Evolutionary conservation across 305 asterid species (phyloP).

Genomic region (Fraxinus xanthoxyloides): DNA sequence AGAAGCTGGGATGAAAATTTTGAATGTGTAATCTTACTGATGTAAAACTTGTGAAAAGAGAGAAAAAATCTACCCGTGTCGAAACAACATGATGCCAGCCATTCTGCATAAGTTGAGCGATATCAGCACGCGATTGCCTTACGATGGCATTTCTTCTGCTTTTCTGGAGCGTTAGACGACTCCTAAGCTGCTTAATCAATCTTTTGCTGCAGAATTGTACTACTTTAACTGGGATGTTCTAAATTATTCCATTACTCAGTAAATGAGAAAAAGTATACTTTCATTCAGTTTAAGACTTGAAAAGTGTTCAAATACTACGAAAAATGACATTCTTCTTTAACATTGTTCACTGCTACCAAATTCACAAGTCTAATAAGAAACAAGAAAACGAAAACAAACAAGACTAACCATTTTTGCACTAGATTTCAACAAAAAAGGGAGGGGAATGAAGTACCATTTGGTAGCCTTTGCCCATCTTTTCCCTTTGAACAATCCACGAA

Average conservation of each 20-base stretch:
- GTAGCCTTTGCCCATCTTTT: conserved; percentile 34
- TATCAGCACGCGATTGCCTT: conserved; percentile 30
- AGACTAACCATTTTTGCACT: neutral
- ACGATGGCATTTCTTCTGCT: conserved; percentile 29
- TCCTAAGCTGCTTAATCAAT: conserved; percentile 24
- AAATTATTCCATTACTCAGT: neutral
- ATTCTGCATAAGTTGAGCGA: conserved; percentile 33
- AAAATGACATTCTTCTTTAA: neutral
- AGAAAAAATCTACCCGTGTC: conserved; percentile 8
- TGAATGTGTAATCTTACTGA: neutral
- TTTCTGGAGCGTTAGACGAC: conserved; percentile 21
- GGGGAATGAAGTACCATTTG: conserved; percentile 22
- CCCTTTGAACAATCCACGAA: conserved; percentile 22
- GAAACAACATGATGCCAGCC: conserved; percentile 24
- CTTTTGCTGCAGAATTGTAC: conserved; percentile 23
- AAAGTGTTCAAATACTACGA: neutral
- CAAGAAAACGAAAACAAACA: neutral
- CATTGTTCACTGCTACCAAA: neutral
- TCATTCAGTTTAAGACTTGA: neutral
- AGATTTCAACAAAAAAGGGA: neutral
- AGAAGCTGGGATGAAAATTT: neutral
- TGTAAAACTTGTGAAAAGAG: neutral
- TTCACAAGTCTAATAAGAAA: neutral
- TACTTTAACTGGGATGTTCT: neutral
- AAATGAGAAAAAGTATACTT: neutral